Evolutionary conservation across 2,329 filamentous ascomycete genomes (phyloP).

Genomic region (Annulohypoxylon truncatum): DNA sequence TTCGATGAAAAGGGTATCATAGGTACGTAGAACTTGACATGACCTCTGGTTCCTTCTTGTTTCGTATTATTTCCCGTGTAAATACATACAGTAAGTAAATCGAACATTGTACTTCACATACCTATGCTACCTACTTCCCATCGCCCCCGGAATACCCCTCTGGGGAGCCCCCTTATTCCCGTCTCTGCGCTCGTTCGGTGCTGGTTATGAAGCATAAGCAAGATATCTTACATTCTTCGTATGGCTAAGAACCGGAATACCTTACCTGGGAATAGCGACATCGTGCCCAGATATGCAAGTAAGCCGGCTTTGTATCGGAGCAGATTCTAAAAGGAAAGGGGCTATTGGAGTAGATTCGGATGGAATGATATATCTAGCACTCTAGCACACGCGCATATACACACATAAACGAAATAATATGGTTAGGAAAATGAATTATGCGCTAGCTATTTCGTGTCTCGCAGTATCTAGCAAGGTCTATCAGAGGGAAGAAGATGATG

Average conservation of each 20-base stretch:
- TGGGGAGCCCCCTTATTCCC: background rate
- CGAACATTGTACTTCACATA: background rate
- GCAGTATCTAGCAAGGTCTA: slow-evolving; percentile 20
- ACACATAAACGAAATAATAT: background rate
- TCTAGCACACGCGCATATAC: background rate
- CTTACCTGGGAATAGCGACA: background rate
- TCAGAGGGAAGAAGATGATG: background rate
- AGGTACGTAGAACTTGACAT: too few relatives aligned
- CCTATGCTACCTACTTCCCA: background rate
- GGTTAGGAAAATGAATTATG: slow-evolving; percentile 5
- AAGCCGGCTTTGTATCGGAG: background rate
- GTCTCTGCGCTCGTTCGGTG: background rate
- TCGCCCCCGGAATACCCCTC: background rate
- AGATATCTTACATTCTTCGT: background rate
- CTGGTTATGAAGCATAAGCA: background rate
- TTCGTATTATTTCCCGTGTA: too few relatives aligned
- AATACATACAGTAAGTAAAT: background rate
- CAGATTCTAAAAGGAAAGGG: background rate
- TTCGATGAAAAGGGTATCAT: background rate
- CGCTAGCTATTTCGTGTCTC: background rate
- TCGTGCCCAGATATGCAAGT: background rate
- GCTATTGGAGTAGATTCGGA: background rate
- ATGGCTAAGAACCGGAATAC: background rate
- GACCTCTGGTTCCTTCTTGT: too few relatives aligned
- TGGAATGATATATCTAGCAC: too few relatives aligned